These are phyloP conservation scores for Tolypocladium tropicale DNA, from an alignment of 2,329 filamentous ascomycete species.

Conservation along the genomic window DNA sequence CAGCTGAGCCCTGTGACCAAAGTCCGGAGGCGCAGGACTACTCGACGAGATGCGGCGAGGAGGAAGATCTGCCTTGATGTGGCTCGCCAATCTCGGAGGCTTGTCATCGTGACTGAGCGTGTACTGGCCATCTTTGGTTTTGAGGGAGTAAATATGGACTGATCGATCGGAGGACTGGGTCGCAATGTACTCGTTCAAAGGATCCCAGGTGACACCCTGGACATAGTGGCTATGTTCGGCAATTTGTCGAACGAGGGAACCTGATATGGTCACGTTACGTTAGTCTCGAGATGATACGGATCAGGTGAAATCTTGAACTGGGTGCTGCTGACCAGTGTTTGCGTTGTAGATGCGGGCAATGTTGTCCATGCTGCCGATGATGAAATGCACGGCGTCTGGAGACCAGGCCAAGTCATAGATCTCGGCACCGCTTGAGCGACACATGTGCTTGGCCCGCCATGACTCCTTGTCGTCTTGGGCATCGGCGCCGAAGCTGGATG, in stretches of 20 bases:
- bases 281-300: background rate
- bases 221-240: conserved; percentile 98
- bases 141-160: conserved; percentile 93
- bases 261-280: conserved; percentile 16
- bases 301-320: conserved; percentile 1
- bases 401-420: conserved; percentile 99
- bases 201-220: conserved; percentile 97
- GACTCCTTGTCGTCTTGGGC: conserved; percentile 87
- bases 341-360: conserved; percentile 95
- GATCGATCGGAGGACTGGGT: conserved; percentile 97
- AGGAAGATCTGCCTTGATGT: conserved; percentile 78
- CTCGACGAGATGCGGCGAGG: conserved; percentile 79
- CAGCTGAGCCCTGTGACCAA: conserved; percentile 56
- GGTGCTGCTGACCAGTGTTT: conserved; percentile 56
- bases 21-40: conserved; percentile 84
- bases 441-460: conserved; percentile 97
- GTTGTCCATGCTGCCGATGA: conserved; percentile 99
- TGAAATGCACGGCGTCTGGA: conserved; percentile 91
- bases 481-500: conserved; percentile 68
- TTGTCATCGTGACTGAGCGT: conserved; percentile 58
- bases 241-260: conserved; percentile 73
- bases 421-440: conserved; percentile 84
- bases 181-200: conserved; percentile 92
- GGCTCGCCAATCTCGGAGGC: conserved; percentile 71
- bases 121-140: conserved; percentile 93